Conservation (phyloP, 371 early-diverging fungal genomes). For the Mortierella polycephala region DNA sequence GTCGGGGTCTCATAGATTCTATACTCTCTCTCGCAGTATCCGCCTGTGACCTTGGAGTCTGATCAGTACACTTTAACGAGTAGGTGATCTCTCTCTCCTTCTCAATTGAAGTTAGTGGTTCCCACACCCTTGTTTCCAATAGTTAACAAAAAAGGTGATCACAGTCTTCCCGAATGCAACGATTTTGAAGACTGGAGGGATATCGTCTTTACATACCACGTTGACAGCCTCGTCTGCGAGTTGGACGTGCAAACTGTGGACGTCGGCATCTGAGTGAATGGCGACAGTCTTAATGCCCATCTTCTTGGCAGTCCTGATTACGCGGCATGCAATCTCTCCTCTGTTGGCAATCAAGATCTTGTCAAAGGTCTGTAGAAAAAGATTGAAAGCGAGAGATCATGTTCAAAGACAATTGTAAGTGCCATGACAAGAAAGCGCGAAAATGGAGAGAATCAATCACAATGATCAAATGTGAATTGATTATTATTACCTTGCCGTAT, state of each 20-base stretch:
- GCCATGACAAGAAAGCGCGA: background rate
- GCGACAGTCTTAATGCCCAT: slow-evolving; percentile 93
- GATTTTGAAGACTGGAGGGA: background rate
- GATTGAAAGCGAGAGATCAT: background rate
- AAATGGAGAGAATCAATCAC: background rate
- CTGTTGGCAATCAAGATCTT: slow-evolving; percentile 97
- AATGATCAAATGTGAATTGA: background rate
- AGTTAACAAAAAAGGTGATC: too few species aligned
- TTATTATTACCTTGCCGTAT: slow-evolving; percentile 47
- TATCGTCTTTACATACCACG: slow-evolving; percentile 60
- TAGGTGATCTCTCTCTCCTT: background rate
- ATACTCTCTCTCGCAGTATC: too few species aligned
- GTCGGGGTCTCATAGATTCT: too few species aligned
- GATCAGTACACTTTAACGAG: slow-evolving; percentile 16
- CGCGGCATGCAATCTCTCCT: slow-evolving; percentile 96
- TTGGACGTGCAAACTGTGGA: slow-evolving; percentile 76
- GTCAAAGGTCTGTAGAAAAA: slow-evolving; percentile 69
- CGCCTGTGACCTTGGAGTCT: background rate
- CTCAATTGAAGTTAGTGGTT: background rate
- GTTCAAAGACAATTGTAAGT: background rate
- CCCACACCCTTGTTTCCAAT: too few species aligned
- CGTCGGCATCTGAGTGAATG: slow-evolving; percentile 93
- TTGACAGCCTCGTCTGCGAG: slow-evolving; percentile 76
- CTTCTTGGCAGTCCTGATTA: slow-evolving; percentile 86
- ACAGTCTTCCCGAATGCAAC: background rate